Base-by-base conservation (phyloP, 257 asterid genomes). In the Gentiana macrophylla region DNA sequence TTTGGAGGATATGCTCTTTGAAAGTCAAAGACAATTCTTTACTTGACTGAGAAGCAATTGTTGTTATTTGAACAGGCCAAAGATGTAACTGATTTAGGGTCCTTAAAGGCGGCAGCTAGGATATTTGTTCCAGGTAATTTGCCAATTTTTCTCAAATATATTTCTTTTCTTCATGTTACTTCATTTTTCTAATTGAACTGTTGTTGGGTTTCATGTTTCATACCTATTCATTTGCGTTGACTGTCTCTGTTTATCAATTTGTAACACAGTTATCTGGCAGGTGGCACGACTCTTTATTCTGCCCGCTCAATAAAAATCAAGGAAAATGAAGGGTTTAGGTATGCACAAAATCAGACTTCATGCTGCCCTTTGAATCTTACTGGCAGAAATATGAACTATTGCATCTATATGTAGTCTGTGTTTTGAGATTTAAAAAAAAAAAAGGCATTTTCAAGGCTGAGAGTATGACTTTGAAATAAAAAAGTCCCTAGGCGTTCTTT, bases 241-340 rank as follows among this genome's bases (percentile, higher is more conserved):
- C 12, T 34, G 35, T 35, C 35, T 44, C 41, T 53, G 37, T 71
- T 35, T 41, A 46, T 61, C 54, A 72, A 50, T 53, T 61, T 52
- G 49, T 62, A 35, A 55, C 51, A 60, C 52, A 49, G 33, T 61
- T 52, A 32, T 52, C 58, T 35, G 59, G 67, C 80, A 90, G 98
- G 69, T 70, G 86, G 91, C 44, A 57, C 94, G n/a, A 77, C 77
- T 54, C 64, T 91, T 62, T 91, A 75, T 70, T 74, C 94, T 44
- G 98, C 89, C 32, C 84, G 89, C 55, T 65, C 83, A 35, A 74
- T 91, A 65, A 91, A 84, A 71, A 80, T 86, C 50, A 91, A 84
- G 77, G 97, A 84, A 69, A 96, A 84, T 5, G 96, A 84, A 65
- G 92, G 95, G 44, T 81, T 75, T 67, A 86, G 94, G 97, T 84